phyloP scores from a whole-genome alignment of 306 rosid genomes.

The Prunus davidiana region DNA sequence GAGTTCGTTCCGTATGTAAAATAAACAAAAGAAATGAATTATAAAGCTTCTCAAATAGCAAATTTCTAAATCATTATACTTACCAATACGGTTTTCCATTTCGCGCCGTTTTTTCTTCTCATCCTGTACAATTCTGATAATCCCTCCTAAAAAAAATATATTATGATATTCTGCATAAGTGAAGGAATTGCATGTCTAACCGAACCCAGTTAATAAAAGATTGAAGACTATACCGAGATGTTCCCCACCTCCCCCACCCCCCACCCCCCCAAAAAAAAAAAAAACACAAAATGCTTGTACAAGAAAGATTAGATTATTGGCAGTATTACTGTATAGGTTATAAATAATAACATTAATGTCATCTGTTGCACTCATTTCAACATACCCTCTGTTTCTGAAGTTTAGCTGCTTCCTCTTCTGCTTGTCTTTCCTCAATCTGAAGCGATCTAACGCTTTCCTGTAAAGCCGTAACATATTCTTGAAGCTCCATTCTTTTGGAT shows the following conservation, averaged over 20 bases:
- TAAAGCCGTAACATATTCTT: conserved; percentile 43
- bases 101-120: conserved; percentile 49
- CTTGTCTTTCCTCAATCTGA: conserved; percentile 49
- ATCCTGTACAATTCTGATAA: conserved; percentile 32
- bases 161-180: background rate
- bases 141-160: conserved; percentile 51
- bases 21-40: conserved; percentile 7
- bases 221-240: background rate
- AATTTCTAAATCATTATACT: conserved; percentile 23
- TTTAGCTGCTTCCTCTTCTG: conserved; percentile 60
- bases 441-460: conserved; percentile 45
- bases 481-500: conserved; percentile 54
- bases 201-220: background rate
- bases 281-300: background rate
- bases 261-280: background rate
- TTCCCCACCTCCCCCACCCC: too few relatives aligned
- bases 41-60: conserved; percentile 10
- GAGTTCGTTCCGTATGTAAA: conserved; percentile 16
- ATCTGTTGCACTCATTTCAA: background rate
- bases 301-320: background rate
- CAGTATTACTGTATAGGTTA: background rate
- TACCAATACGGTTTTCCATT: conserved; percentile 50
- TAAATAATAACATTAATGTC: conserved; percentile 2
- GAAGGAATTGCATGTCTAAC: background rate
- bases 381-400: conserved; percentile 70